Percentiles rank a stretch among this genome's conserved stretches.
phyloP scores from a whole-genome alignment of 129 eudicot genomes.

The Scalesia atractyloides region DNA sequence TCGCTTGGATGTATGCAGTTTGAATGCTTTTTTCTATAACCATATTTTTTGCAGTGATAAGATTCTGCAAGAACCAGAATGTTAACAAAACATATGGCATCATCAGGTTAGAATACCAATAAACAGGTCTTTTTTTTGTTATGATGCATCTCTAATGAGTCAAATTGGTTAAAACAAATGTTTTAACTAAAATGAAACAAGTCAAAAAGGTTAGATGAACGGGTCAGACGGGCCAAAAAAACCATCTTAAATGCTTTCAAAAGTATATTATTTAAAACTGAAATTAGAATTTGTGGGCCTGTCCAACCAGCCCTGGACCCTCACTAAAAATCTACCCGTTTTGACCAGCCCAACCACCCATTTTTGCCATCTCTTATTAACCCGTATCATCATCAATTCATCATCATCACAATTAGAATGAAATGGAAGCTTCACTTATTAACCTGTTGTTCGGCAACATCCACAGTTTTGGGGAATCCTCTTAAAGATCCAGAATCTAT shows the following conservation, averaged over 20 bases:
- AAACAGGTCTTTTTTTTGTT: not conserved
- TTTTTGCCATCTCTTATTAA: not conserved
- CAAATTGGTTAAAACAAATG: constrained; percentile 5
- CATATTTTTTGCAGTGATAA: constrained; percentile 68
- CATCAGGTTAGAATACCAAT: not conserved
- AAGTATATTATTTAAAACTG: not conserved
- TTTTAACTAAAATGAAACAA: not conserved
- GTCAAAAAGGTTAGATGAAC: not conserved
- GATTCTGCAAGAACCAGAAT: constrained; percentile 63
- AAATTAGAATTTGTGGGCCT: not conserved
- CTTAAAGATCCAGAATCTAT: constrained; percentile 87
- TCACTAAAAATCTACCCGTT: not conserved
- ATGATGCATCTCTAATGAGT: not conserved
- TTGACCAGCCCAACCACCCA: not conserved
- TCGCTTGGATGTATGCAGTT: constrained; percentile 90
- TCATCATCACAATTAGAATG: not conserved
- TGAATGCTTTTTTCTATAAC: constrained; percentile 92
- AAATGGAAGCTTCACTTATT: constrained; percentile 23
- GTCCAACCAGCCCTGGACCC: not conserved
- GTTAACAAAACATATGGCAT: constrained; percentile 4
- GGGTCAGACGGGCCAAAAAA: not conserved
- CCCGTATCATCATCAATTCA: not conserved
- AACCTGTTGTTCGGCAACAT: constrained; percentile 71
- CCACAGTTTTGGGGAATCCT: constrained; percentile 82
- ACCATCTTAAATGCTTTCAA: not conserved